Evolutionary conservation across 164 flowering plant species (phyloP), one percentile per base, ranked within the genome.

Genomic region (Platanus orientalis): DNA sequence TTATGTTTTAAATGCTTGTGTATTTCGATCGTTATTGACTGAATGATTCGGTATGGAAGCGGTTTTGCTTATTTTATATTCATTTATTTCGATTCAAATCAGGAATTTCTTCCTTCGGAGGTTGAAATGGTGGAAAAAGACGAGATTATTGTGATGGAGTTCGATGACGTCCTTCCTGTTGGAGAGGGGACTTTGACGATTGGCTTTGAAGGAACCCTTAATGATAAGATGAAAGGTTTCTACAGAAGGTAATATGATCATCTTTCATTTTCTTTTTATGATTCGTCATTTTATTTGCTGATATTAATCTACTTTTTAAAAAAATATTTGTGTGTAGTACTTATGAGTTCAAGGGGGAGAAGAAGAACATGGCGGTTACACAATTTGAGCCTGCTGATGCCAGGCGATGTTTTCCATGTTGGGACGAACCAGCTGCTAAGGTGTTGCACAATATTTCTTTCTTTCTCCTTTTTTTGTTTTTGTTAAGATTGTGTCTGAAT

Each of bases 381-480:
- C 97, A 95, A 67, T 95, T 95, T 40, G 97, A 95, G 70, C 87
- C 99, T 1, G 97, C 84, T 24, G 97, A 95, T 81, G 99, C 97
- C 0, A 78, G 99, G 66, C 79, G 93, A 19, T 95, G 99, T 78
- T 92, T 95, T 66, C 99, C 99, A 3, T 95, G 99, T 63, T 95
- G 99, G 99, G 99, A 95, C 71, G 99, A 95, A 71, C 99, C 99
- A 58, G 88, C 96, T 74, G 70, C 76, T 67, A 95, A 95, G 99
- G 99, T 94, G 23, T 20, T 69, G 16, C 1, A 23, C 26, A n/a
- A 26, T 14, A 10, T 25, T 21, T 45, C 12, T 36, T n/a, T n/a
- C n/a, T n/a, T n/a, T n/a, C n/a, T n/a, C n/a, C n/a, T n/a, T n/a
- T n/a, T n/a, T n/a, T n/a, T n/a, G n/a, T n/a, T n/a, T n/a, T n/a